Evolutionary conservation across 2,329 filamentous ascomycete genomes (phyloP), one percentile per base, ranked within the genome.

Genomic region (Arthrobotrys iridis): DNA sequence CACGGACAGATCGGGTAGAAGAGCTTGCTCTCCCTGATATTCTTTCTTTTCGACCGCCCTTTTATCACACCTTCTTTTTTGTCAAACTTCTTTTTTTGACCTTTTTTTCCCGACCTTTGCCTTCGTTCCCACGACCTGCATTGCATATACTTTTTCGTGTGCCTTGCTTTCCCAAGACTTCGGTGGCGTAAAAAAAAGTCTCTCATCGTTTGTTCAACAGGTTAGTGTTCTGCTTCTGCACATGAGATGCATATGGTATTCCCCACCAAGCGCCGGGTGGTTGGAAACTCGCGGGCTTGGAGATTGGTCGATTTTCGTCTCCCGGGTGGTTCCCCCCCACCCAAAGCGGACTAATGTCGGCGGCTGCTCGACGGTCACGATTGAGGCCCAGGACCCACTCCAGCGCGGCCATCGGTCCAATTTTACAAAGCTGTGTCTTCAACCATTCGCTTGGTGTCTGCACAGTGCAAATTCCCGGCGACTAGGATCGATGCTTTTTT

Each of bases 11-110:
- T 75, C 71, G 41, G 71, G 71, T 75, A 45, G 71, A 30, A 68
- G 71, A 75, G 71, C 71, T 50, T 50, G 71, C 71, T 68, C 63
- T 78, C 68, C 60, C 72, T 77, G 66, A 72, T 77, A 75, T 77
- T 74, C 77, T 77, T 77, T 72, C 70, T 68, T 66, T 58, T 71
- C 70, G 22, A 67, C 64, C 58, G 52, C 43, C 58, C 60, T 71
- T 62, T 72, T 18, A 41, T 58, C 20, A 37, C 20, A 46, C n/a
- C 33, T 52, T 55, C 37, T 50, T 67, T 68, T 62, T 59, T 58
- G 45, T 52, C 68, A 55, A 66, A 65, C 73, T 62, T 71, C 59
- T 66, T 68, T 77, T 63, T 18, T 74, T 37, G n/a, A n/a, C 28
- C 40, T 45, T 50, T 75, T 63, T 76, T 48, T 78, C 52, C 43